phyloP scores from a whole-genome alignment of 768 basidiomycete species.

The Auriscalpium microsporum region DNA sequence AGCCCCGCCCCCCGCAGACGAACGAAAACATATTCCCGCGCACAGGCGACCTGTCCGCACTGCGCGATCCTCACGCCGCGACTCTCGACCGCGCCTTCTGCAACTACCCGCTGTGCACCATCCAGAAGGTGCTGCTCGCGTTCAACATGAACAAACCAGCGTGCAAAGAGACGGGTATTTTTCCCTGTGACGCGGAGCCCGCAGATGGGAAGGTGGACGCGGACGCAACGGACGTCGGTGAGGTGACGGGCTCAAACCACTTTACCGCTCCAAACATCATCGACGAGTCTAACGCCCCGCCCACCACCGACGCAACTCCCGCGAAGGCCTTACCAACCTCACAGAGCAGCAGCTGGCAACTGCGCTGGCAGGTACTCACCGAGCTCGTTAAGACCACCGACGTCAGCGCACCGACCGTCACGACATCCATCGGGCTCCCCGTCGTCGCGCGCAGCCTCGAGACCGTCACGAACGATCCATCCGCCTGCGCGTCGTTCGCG shows the following conservation, averaged over 20 bases:
- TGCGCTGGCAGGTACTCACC: slow-evolving; percentile 16
- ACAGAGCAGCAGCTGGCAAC: slow-evolving; percentile 12
- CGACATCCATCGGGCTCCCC: slow-evolving; percentile 7
- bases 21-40: slow-evolving; percentile 41
- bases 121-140: slow-evolving; percentile 58
- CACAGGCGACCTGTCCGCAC: slow-evolving; percentile 48
- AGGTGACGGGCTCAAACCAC: neutral
- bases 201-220: neutral
- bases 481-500: neutral
- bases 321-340: neutral
- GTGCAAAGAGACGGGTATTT: neutral
- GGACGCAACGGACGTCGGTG: neutral
- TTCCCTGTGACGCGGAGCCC: neutral
- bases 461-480: neutral
- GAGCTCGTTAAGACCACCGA: slow-evolving; percentile 7
- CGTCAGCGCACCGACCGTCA: slow-evolving; percentile 3
- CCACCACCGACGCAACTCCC: neutral
- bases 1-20: slow-evolving; percentile 7
- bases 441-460: slow-evolving; percentile 7
- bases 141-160: slow-evolving; percentile 35
- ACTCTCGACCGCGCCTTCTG: slow-evolving; percentile 54
- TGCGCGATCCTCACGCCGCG: slow-evolving; percentile 49
- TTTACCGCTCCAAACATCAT: no score
- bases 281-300: neutral
- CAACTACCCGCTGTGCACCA: slow-evolving; percentile 53